Conservation (phyloP, 257 asterid species). For the Solanum medicagineum region DNA sequence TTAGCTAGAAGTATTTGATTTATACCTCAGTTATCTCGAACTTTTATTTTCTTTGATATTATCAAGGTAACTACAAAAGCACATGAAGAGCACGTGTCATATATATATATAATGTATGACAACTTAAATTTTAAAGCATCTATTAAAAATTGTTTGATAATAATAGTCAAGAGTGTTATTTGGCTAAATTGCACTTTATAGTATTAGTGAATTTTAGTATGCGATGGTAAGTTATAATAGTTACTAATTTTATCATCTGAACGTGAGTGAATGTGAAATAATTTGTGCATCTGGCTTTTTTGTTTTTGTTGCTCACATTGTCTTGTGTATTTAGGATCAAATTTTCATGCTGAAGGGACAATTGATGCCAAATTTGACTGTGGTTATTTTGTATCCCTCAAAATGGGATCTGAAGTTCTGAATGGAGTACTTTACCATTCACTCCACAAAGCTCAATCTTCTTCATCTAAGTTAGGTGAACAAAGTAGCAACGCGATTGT, state of each 20-base stretch:
- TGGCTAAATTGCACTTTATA: neutral
- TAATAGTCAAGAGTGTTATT: neutral
- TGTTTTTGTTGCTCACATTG: too few relatives aligned
- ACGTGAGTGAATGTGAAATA: too few relatives aligned
- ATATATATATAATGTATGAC: neutral
- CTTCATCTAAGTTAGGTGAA: neutral
- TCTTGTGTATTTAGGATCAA: too few relatives aligned
- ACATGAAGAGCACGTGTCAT: neutral
- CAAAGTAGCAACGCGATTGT: conserved; percentile 17
- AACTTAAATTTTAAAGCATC: too few relatives aligned
- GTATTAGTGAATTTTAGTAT: neutral
- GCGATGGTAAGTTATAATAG: too few relatives aligned
- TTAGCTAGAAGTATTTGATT: neutral
- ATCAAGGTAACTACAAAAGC: neutral
- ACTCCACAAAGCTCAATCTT: neutral
- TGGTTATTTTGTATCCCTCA: conserved; percentile 63
- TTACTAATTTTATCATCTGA: neutral
- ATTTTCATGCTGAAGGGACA: neutral
- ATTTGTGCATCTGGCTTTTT: too few relatives aligned
- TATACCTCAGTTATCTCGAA: too few relatives aligned
- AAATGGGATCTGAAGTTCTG: conserved; percentile 41
- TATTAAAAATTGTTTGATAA: too few relatives aligned
- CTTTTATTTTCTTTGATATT: neutral
- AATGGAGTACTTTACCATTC: conserved; percentile 79
- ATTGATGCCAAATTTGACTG: conserved; percentile 72